Evolutionary conservation across 2,329 filamentous ascomycete genomes (phyloP).

Genomic region (Pseudogymnoascus sp.): DNA sequence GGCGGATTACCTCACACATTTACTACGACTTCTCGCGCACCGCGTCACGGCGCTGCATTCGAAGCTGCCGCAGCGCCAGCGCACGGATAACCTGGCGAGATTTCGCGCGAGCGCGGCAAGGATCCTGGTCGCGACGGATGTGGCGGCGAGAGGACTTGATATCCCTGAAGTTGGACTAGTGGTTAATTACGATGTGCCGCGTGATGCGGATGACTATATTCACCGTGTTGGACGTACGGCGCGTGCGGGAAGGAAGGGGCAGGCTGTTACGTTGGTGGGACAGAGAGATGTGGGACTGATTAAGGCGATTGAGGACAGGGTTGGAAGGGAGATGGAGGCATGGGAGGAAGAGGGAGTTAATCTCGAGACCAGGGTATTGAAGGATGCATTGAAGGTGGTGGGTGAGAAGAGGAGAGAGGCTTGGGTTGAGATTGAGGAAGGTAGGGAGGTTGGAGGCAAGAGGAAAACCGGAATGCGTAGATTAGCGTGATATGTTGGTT

Average conservation of each 20-base stretch:
- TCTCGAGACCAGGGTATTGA: slow-evolving; percentile 80
- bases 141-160: slow-evolving; percentile 88
- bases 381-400: slow-evolving; percentile 79
- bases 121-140: slow-evolving; percentile 89
- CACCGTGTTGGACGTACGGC: slow-evolving; percentile 94
- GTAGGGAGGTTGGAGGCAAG: slow-evolving; percentile 86
- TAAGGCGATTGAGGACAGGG: slow-evolving; percentile 79
- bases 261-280: slow-evolving; percentile 80
- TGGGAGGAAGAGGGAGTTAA: slow-evolving; percentile 91
- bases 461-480: slow-evolving; percentile 55
- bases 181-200: slow-evolving; percentile 89
- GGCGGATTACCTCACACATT: slow-evolving; percentile 80
- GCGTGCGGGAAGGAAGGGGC: slow-evolving; percentile 76
- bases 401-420: slow-evolving; percentile 93
- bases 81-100: slow-evolving; percentile 78
- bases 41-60: slow-evolving; percentile 89
- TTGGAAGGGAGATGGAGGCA: slow-evolving; percentile 70
- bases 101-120: slow-evolving; percentile 86
- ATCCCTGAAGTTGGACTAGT: slow-evolving; percentile 88
- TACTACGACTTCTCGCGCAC: slow-evolving; percentile 78
- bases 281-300: slow-evolving; percentile 88
- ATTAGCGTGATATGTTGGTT: slow-evolving; percentile 15
- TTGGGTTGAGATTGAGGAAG: slow-evolving; percentile 82
- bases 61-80: slow-evolving; percentile 72
- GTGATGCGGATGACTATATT: slow-evolving; percentile 96